A percentile compares a stretch with the other conserved stretches of the same genome.
Conservation (phyloP, 306 rosid genomes). For the Quercus robur region DNA sequence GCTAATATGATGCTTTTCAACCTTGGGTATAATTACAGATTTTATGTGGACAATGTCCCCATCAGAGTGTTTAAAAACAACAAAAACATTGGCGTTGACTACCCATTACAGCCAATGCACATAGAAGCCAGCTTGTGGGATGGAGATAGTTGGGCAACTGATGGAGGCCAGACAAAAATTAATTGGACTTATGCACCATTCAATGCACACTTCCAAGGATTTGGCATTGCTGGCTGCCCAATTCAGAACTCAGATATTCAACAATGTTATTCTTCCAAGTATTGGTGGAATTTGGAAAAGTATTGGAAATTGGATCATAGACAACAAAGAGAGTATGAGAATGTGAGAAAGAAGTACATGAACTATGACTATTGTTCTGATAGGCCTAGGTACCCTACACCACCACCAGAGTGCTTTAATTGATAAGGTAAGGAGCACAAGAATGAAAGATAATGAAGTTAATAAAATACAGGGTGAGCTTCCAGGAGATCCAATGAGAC, state of each 20-base stretch:
- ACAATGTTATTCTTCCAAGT: conserved; percentile 27
- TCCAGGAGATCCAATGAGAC: background rate
- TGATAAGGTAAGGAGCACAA: background rate
- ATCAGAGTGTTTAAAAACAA: conserved; percentile 47
- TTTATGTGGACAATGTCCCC: conserved; percentile 42
- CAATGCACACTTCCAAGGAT: conserved; percentile 41
- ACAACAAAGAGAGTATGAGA: conserved; percentile 11
- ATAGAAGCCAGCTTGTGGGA: conserved; percentile 47
- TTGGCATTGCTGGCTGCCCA: conserved; percentile 35
- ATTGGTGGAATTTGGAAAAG: conserved; percentile 39
- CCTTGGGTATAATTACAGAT: conserved; percentile 24
- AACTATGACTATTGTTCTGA: conserved; percentile 56
- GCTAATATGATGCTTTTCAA: background rate
- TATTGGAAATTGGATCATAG: conserved; percentile 28
- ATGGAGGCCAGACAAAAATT: conserved; percentile 45
- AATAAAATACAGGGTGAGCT: background rate
- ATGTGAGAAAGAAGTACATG: conserved; percentile 22
- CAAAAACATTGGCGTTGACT: conserved; percentile 19
- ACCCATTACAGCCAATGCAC: conserved; percentile 44
- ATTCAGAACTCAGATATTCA: background rate
- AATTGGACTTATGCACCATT: conserved; percentile 55
- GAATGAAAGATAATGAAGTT: background rate
- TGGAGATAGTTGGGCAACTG: conserved; percentile 57
- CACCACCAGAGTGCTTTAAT: conserved; percentile 50
- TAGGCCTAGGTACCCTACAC: conserved; percentile 12